Evolutionary conservation across 768 basidiomycete species (phyloP), one percentile per base, ranked within the genome.

Genomic region (Trametes meyenii): DNA sequence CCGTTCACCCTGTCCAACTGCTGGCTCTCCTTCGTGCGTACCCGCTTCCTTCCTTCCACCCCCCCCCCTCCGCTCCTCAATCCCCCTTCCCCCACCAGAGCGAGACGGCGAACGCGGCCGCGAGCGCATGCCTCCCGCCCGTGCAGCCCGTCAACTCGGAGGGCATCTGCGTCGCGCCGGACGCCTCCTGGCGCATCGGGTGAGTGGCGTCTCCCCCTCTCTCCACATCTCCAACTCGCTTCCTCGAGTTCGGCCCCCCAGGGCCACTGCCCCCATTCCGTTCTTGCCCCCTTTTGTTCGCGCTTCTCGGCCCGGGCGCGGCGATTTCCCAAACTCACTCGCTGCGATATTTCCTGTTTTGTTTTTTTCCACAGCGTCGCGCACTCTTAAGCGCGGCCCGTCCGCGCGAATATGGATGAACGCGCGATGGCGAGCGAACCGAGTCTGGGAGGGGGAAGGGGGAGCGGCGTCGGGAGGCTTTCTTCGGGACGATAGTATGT

Each of bases 101-200:
- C 21, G 50, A 61, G 26, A 58, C 36, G 14, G 65, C 58, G 26
- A 63, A 59, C 38, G 65, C 62, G 13, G 64, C 66, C 16, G 66
- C 35, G 17, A 55, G 53, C 8, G 50, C 56, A 29, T 69, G 68
- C 55, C 63, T 66, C 40, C 66, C 68, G 60, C 64, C 68, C 14
- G 59, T 63, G 21, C 58, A 65, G 49, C 63, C 68, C n/a, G 58
- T 63, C 26, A 53, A 62, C 48, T 61, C 62, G 19, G 50, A 55
- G 48, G 66, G 62, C 5, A 14, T 67, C 14, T 67, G 66, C 57
- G 38, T 57, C 4, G 24, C 63, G 3, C 16, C 23, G 2, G 63
- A 67, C 45, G 54, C 40, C 6, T 14, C 52, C 13, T 67, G 66
- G 64, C 55, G 55, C 45, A 50, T 64, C 35, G 60, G 64, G 64